A percentile compares a stretch with the other conserved stretches of the same genome.
Evolutionary conservation across 2,329 filamentous ascomycete genomes (phyloP).

Genomic region (Didymella keratinophila): DNA sequence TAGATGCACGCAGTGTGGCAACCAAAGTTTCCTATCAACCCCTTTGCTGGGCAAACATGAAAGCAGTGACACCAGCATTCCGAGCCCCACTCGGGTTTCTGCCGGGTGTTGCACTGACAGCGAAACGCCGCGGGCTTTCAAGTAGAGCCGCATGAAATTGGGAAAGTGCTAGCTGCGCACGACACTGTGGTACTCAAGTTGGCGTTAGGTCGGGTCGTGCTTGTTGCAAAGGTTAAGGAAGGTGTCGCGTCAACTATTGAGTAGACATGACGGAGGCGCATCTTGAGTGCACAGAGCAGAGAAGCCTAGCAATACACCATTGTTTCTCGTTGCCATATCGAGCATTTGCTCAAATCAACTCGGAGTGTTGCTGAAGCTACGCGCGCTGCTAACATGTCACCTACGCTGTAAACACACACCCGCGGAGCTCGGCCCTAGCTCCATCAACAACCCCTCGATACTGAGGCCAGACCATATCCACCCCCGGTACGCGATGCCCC

Average conservation of each 20-base stretch:
- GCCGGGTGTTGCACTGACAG: slow-evolving; percentile 13
- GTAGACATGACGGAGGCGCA: neutral
- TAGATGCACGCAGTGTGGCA: slow-evolving; percentile 3
- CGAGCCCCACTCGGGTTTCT: neutral
- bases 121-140: neutral
- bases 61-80: slow-evolving; percentile 7
- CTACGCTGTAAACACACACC: neutral
- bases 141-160: slow-evolving; percentile 7
- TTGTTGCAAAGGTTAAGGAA: neutral
- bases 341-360: neutral
- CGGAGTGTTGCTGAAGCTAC: neutral
- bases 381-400: neutral
- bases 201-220: neutral
- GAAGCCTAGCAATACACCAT: too few species aligned
- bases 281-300: too few species aligned
- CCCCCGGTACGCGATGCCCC: slow-evolving; percentile 8
- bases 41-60: neutral
- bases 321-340: too few species aligned
- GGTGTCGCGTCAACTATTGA: neutral
- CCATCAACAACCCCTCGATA: neutral
- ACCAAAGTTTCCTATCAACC: neutral
- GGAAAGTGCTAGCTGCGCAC: neutral
- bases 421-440: slow-evolving; percentile 2
- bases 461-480: slow-evolving; percentile 6
- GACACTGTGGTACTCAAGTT: neutral